A percentile compares a stretch with the other conserved stretches of the same genome.
These are phyloP conservation scores for Exophiala aquamarina DNA, from an alignment of 2,329 filamentous ascomycete genomes.

Conservation along the genomic window DNA sequence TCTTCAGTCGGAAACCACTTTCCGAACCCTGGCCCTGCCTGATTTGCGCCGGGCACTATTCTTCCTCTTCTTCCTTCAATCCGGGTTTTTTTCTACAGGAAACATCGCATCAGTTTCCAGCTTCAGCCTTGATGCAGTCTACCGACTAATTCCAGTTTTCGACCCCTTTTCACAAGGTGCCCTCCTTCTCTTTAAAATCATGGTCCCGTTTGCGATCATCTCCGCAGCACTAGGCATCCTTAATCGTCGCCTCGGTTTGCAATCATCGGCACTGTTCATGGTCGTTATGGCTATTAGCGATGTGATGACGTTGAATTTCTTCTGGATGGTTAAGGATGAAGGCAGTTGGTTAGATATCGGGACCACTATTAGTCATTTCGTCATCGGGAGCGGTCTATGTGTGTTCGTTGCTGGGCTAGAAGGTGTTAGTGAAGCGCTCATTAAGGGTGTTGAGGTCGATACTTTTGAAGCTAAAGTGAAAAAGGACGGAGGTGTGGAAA, in stretches of 20 bases:
- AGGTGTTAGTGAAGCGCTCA: constrained; percentile 78
- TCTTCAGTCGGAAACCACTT: constrained; percentile 33
- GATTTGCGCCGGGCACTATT: constrained; percentile 88
- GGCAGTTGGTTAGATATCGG: constrained; percentile 98
- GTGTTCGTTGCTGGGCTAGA: constrained; percentile 90
- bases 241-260: constrained; percentile 78
- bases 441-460: constrained; percentile 69
- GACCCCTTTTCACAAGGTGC: constrained; percentile 90
- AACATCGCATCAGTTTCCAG: constrained; percentile 93
- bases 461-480: constrained; percentile 14
- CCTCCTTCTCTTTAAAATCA: constrained; percentile 80
- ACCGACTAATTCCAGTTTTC: constrained; percentile 84
- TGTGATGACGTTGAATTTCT: constrained; percentile 91
- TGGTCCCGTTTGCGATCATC: constrained; percentile 90
- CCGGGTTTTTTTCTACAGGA: constrained; percentile 94
- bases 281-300: constrained; percentile 89
- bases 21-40: constrained; percentile 72
- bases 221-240: constrained; percentile 93
- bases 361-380: constrained; percentile 92
- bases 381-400: constrained; percentile 84
- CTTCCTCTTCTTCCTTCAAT: constrained; percentile 92
- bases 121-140: constrained; percentile 89
- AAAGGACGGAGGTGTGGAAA: constrained; percentile 13
- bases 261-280: constrained; percentile 90
- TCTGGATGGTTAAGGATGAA: constrained; percentile 95